Evolutionary conservation across 768 basidiomycete species (phyloP).

Genomic region (Auricularia auricula-judae): DNA sequence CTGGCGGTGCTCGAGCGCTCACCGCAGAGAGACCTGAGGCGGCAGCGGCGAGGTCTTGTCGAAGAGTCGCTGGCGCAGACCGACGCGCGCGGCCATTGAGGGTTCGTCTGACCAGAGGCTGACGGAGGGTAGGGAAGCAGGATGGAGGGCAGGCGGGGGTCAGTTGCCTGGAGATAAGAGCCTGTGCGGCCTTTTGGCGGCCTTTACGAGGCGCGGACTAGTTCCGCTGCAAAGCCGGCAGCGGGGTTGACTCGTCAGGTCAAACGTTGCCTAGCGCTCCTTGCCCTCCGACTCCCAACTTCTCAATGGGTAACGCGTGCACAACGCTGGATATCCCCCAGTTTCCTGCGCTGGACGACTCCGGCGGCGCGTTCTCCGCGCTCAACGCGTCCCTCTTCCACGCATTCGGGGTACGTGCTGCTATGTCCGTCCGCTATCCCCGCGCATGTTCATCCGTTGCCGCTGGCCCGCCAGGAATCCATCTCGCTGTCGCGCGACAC

Average conservation of each 20-base stretch:
- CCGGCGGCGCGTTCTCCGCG: not conserved
- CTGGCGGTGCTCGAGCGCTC: not conserved
- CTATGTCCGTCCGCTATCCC: not conserved
- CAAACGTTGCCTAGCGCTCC: not conserved
- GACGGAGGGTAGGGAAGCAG: not conserved
- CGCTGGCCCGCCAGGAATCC: not conserved
- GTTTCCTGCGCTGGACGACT: not conserved
- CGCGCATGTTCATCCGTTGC: not conserved
- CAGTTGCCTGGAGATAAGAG: not conserved
- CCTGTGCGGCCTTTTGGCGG: not conserved
- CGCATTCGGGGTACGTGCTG: not conserved
- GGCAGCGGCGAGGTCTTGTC: not conserved
- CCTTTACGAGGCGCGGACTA: not conserved
- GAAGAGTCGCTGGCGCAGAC: not conserved
- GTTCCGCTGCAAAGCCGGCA: not conserved
- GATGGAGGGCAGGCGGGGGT: not conserved
- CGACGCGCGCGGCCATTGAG: not conserved
- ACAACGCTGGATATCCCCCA: not conserved
- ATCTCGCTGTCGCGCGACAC: not conserved
- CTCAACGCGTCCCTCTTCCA: not conserved
- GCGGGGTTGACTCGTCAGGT: not conserved
- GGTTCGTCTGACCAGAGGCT: not conserved
- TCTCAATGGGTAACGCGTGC: not conserved
- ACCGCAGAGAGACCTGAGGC: not conserved
- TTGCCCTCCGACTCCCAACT: not conserved